phyloP scores from a whole-genome alignment of 306 rosid species.

The Astragalus glycyphyllos region DNA sequence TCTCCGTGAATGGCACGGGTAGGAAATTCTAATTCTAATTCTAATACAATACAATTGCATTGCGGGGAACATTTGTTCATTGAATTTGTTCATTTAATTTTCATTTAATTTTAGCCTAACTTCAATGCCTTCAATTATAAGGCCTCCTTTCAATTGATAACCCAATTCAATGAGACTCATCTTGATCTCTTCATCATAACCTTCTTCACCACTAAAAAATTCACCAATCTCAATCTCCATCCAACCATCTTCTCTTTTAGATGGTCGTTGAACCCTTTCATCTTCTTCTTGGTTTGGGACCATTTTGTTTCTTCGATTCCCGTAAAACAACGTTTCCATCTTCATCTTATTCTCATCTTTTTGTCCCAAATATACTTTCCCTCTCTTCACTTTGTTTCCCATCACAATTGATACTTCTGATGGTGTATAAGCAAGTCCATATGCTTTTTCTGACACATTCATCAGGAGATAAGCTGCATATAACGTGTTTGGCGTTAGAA shows the following conservation, averaged over 20 bases:
- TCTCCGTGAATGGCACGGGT: too few species aligned
- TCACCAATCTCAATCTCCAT: conserved; percentile 72
- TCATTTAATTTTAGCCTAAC: conserved; percentile 51
- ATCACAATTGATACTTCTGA: conserved; percentile 46
- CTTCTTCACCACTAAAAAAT: conserved; percentile 52
- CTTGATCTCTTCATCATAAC: conserved; percentile 53
- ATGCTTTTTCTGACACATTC: conserved; percentile 51
- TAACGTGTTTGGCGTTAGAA: conserved; percentile 52
- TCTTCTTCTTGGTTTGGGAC: neutral
- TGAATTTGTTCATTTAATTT: too few species aligned
- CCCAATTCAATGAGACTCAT: conserved; percentile 60
- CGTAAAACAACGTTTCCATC: conserved; percentile 50
- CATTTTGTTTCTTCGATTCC: conserved; percentile 40
- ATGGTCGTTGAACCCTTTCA: neutral
- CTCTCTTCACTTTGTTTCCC: conserved; percentile 39
- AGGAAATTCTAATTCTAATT: too few species aligned
- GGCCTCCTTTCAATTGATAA: conserved; percentile 66
- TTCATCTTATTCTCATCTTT: conserved; percentile 38
- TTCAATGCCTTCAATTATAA: conserved; percentile 65
- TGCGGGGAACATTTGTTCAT: too few species aligned
- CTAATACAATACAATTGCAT: too few species aligned
- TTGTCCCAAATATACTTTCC: conserved; percentile 39
- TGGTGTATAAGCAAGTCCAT: conserved; percentile 56
- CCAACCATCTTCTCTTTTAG: conserved; percentile 65
- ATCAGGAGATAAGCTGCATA: conserved; percentile 63